Evolutionary conservation across 768 basidiomycete genomes (phyloP), one percentile per base, ranked within the genome.

Genomic region (Kwoniella dejecticola): DNA sequence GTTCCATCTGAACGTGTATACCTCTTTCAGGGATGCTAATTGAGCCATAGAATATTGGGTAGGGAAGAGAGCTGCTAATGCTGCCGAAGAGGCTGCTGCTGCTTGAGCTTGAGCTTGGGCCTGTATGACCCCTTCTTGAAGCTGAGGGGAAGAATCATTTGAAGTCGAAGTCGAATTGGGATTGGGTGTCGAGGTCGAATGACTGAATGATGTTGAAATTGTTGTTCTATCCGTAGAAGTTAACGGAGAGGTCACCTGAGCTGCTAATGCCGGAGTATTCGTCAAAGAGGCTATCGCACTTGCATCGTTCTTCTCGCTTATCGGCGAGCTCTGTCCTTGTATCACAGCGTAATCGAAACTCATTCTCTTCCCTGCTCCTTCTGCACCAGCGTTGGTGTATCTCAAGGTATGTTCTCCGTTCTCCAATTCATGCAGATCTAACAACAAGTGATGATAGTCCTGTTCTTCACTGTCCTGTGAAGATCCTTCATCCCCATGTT

Each of bases 321-420:
- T 40, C 24, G 10, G 10, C n/a, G 15, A 49, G 40, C n/a, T 38
- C 23, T 42, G 30, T n/a, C 38, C 30, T 26, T 60, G 38, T 29
- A 71, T 55, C 3, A 66, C 29, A 29, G 67, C 67, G 47, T 61
- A 48, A 57, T 73, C 71, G 27, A 73, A 68, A 11, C 65, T 62
- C 52, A 73, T 47, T 48, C 65, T 58, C 11, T 27, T 47, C 12
- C 47, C 56, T 26, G 50, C 47, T 3, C 19, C 59, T n/a, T 38
- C 56, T 26, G 50, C 47, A 12, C 19, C 59, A 10, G 56, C 33
- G 48, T 68, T 53, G 10, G 50, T 61, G 11, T 57, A 52, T 13
- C 19, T 60, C 42, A 73, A 42, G 10, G 44, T 41, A 64, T 70
- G 71, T 8, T 8, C 17, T 31, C 23, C 60, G 19, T 55, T 53